Evolutionary conservation across 176 grass and related monocot genomes (phyloP).

Genomic region (Thinopyrum elongatum): DNA sequence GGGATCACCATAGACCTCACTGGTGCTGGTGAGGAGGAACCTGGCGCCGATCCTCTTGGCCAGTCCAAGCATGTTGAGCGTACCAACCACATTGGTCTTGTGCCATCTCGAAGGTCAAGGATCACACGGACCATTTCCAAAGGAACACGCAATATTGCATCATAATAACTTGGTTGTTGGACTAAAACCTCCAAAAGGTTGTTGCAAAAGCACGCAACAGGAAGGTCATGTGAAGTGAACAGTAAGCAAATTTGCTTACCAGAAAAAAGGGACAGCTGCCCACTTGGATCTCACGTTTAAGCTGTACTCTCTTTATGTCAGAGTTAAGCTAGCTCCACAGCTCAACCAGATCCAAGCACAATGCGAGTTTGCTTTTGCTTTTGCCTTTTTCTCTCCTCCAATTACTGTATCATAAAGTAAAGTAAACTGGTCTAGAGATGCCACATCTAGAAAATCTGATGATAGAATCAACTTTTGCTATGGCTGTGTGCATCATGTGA

Average conservation of each 20-base stretch:
- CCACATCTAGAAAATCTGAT: neutral
- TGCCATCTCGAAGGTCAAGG: conserved; percentile 55
- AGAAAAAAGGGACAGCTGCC: conserved; percentile 2
- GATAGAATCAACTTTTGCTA: neutral
- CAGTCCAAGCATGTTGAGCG: conserved; percentile 93
- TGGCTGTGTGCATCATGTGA: too few relatives aligned
- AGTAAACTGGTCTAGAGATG: neutral
- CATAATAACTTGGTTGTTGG: conserved; percentile 19
- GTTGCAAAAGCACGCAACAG: conserved; percentile 14
- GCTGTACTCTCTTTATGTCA: conserved; percentile 34
- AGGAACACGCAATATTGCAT: neutral
- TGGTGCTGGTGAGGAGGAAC: conserved; percentile 96
- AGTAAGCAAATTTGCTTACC: conserved; percentile 38
- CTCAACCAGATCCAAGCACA: conserved; percentile 40
- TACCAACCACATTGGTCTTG: conserved; percentile 98
- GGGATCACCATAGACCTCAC: conserved; percentile 93
- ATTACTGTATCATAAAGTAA: conserved; percentile 37
- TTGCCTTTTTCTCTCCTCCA: neutral
- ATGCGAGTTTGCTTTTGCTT: conserved; percentile 7
- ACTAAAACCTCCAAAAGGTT: neutral
- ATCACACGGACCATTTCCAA: conserved; percentile 16
- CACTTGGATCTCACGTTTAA: conserved; percentile 16
- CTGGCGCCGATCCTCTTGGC: conserved; percentile 82
- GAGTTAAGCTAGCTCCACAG: conserved; percentile 34
- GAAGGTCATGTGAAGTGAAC: conserved; percentile 32